Percentiles rank a stretch among this genome's conserved stretches.
phyloP scores from a whole-genome alignment of 2,329 filamentous ascomycete species.

The Calycina marina region DNA sequence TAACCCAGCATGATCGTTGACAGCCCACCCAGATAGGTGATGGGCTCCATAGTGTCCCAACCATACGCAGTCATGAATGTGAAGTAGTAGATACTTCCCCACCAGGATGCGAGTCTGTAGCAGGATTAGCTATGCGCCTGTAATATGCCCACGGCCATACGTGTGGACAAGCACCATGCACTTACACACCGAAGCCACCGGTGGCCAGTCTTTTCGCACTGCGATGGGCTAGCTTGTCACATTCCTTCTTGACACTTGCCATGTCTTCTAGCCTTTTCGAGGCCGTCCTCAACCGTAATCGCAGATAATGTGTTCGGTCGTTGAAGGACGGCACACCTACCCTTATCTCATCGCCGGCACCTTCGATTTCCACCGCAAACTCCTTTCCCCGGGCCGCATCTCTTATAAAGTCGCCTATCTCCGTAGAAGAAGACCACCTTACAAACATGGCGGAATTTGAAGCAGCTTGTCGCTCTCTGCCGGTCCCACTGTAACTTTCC shows the following conservation, averaged over 20 bases:
- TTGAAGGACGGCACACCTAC: slow-evolving; percentile 77
- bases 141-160: too few species aligned
- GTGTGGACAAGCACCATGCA: too few species aligned
- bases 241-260: slow-evolving; percentile 64
- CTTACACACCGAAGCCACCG: slow-evolving; percentile 58
- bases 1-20: slow-evolving; percentile 80
- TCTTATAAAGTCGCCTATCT: slow-evolving; percentile 87
- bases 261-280: slow-evolving; percentile 53
- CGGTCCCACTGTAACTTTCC: slow-evolving; percentile 57
- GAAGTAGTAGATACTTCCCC: slow-evolving; percentile 56
- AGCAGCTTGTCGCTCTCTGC: slow-evolving; percentile 33
- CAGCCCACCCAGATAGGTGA: slow-evolving; percentile 81
- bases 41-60: slow-evolving; percentile 84
- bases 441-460: slow-evolving; percentile 45
- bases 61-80: slow-evolving; percentile 62
- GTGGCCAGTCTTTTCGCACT: slow-evolving; percentile 68
- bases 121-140: too few species aligned
- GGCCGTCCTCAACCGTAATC: slow-evolving; percentile 59
- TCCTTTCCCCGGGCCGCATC: slow-evolving; percentile 75
- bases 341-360: slow-evolving; percentile 49
- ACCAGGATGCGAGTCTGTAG: slow-evolving; percentile 62
- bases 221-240: slow-evolving; percentile 62
- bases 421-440: slow-evolving; percentile 75
- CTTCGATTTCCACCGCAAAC: slow-evolving; percentile 74
- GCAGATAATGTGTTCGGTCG: slow-evolving; percentile 80